Percentiles rank a stretch among this genome's conserved stretches.
phyloP scores from a whole-genome alignment of 2,329 filamentous ascomycete species.

The Hymenoscyphus infarciens region DNA sequence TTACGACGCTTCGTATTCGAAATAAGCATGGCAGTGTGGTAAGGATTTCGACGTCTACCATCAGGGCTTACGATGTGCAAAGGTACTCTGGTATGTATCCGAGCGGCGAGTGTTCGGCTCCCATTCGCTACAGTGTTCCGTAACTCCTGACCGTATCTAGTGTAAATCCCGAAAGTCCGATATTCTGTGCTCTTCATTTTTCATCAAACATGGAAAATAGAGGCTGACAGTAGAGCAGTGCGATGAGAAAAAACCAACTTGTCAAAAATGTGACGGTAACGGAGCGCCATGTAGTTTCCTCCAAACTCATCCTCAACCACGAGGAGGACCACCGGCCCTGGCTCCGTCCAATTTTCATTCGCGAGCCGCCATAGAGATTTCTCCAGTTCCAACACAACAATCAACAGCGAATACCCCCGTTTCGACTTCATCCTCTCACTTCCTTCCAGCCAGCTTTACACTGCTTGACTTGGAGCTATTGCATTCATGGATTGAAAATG shows the following conservation, averaged over 20 bases:
- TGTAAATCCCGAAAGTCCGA: not conserved
- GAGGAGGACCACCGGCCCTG: not conserved
- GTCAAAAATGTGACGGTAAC: constrained; percentile 29
- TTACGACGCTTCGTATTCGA: constrained; percentile 3
- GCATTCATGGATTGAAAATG: constrained; percentile 42
- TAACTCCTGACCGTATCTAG: no score
- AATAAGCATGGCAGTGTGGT: not conserved
- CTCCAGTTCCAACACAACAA: not conserved
- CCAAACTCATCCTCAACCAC: not conserved
- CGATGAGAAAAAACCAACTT: constrained; percentile 31
- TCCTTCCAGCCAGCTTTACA: constrained; percentile 18
- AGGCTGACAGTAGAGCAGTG: constrained; percentile 22
- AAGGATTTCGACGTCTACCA: not conserved
- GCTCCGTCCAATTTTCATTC: not conserved
- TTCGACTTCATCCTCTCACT: not conserved
- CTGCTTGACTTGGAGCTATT: constrained; percentile 43
- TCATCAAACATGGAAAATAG: not conserved
- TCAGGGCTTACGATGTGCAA: no score
- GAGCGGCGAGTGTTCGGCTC: no score
- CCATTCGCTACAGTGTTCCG: no score
- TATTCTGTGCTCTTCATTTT: not conserved
- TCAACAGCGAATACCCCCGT: not conserved
- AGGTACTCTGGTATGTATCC: no score
- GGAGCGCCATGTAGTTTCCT: constrained; percentile 30
- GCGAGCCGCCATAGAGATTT: not conserved